phyloP scores from a whole-genome alignment of 129 eudicot species.

The Silybum marianum region DNA sequence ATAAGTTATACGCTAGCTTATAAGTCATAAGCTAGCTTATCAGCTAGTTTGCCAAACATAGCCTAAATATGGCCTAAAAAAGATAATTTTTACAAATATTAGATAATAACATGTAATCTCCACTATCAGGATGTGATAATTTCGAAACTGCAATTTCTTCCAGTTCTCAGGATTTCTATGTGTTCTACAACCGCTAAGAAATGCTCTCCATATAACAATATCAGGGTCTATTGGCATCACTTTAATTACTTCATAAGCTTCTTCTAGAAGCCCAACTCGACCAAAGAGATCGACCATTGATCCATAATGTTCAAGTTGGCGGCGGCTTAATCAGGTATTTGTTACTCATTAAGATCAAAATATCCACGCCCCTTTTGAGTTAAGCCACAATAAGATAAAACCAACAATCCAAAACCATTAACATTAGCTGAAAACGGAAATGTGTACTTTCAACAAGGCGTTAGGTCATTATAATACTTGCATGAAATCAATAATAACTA shows the following conservation, averaged over 20 bases:
- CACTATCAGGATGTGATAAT: constrained; percentile 60
- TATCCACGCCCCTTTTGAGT: constrained; percentile 66
- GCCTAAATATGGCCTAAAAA: not conserved
- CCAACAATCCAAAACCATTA: not conserved
- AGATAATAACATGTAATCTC: constrained; percentile 81
- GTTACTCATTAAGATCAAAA: constrained; percentile 60
- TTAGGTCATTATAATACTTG: not conserved
- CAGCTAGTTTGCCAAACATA: too few relatives aligned
- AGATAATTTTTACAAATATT: constrained; percentile 20
- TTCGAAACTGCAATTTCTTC: constrained; percentile 61
- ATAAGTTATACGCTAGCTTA: too few relatives aligned
- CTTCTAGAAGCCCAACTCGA: constrained; percentile 76
- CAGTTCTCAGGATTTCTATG: constrained; percentile 54
- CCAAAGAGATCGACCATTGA: constrained; percentile 86
- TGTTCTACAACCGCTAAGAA: constrained; percentile 90
- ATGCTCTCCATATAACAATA: constrained; percentile 79
- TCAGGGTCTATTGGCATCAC: constrained; percentile 81
- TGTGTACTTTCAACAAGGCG: not conserved
- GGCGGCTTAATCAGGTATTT: constrained; percentile 60
- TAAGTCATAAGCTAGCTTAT: too few relatives aligned
- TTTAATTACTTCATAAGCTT: constrained; percentile 68
- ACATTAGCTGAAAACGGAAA: not conserved
- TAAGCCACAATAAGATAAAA: constrained; percentile 37
- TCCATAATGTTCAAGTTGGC: constrained; percentile 86
- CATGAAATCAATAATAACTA: not conserved